Percentiles rank a stretch among this genome's conserved stretches.
Evolutionary conservation across 2,329 filamentous ascomycete genomes (phyloP).

Genomic region (Fusarium concolor): DNA sequence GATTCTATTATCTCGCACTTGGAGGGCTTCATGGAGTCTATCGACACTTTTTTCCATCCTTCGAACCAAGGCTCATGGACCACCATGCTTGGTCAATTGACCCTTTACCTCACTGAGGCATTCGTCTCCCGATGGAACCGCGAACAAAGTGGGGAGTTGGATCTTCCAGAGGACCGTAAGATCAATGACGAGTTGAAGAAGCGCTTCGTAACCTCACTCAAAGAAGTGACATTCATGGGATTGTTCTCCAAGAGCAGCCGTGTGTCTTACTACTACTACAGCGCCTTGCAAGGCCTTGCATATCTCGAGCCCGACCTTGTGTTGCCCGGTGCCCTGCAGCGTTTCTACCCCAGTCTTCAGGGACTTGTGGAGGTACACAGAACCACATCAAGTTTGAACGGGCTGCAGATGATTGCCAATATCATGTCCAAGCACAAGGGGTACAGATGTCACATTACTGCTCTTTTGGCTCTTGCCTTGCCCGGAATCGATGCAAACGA

Average conservation of each 20-base stretch:
- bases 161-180: slow-evolving; percentile 81
- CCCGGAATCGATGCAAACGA: slow-evolving; percentile 99
- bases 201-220: slow-evolving; percentile 88
- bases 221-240: slow-evolving; percentile 97
- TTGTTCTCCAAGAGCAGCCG: slow-evolving; percentile 96
- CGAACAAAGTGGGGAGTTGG: slow-evolving; percentile 91
- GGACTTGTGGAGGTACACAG: slow-evolving; percentile 97
- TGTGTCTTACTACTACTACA: slow-evolving; percentile 91
- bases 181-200: slow-evolving; percentile 85
- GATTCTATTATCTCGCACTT: slow-evolving; percentile 86
- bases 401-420: slow-evolving; percentile 90
- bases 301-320: slow-evolving; percentile 93
- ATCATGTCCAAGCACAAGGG: slow-evolving; percentile 93
- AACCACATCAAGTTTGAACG: slow-evolving; percentile 91
- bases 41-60: slow-evolving; percentile 98
- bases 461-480: slow-evolving; percentile 88
- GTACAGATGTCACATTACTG: slow-evolving; percentile 96
- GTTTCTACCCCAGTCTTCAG: slow-evolving; percentile 97
- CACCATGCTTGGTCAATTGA: slow-evolving; percentile 86
- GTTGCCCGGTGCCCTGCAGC: slow-evolving; percentile 89
- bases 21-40: slow-evolving; percentile 91
- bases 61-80: slow-evolving; percentile 97
- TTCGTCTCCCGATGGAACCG: slow-evolving; percentile 99
- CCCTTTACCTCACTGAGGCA: slow-evolving; percentile 92
- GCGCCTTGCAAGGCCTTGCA: slow-evolving; percentile 87